Conservation (phyloP, 2,329 filamentous ascomycete species). For the Dichotomopilus funicola region DNA sequence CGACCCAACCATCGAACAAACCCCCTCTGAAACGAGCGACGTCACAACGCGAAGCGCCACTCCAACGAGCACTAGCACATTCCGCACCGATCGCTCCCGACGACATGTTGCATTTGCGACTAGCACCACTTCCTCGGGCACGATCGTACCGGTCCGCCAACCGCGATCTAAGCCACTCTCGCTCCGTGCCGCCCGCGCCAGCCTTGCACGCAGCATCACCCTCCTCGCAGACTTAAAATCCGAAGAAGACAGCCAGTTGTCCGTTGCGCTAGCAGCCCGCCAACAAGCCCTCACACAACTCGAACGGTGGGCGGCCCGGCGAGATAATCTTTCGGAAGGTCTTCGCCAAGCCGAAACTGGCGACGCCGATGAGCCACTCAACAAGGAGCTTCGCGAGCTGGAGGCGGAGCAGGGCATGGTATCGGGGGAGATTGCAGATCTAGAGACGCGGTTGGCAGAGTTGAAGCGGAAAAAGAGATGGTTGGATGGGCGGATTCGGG, state of each 20-base stretch:
- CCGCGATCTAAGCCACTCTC: slow-evolving; percentile 48
- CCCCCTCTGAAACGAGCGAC: slow-evolving; percentile 32
- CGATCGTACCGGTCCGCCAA: slow-evolving; percentile 56
- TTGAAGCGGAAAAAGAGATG: slow-evolving; percentile 55
- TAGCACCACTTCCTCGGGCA: slow-evolving; percentile 32
- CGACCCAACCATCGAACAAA: slow-evolving; percentile 19
- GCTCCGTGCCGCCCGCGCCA: slow-evolving; percentile 56
- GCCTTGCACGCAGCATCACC: slow-evolving; percentile 56
- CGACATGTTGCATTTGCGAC: slow-evolving; percentile 5
- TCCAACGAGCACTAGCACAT: slow-evolving; percentile 37
- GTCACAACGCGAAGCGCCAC: slow-evolving; percentile 26
- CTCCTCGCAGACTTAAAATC: slow-evolving; percentile 59
- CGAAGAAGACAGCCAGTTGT: slow-evolving; percentile 59
- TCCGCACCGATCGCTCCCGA: slow-evolving; percentile 34
- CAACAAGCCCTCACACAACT: slow-evolving; percentile 53
- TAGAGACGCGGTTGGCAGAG: slow-evolving; percentile 57
- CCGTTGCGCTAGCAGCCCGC: slow-evolving; percentile 49
- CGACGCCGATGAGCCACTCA: slow-evolving; percentile 49
- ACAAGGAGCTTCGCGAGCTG: slow-evolving; percentile 54
- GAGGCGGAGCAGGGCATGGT: slow-evolving; percentile 47
- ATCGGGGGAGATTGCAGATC: slow-evolving; percentile 55
- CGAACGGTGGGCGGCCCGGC: slow-evolving; percentile 44
- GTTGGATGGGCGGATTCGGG: slow-evolving; percentile 53
- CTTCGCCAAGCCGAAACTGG: slow-evolving; percentile 44
- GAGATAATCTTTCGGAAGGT: slow-evolving; percentile 44